phyloP scores from a whole-genome alignment of 768 basidiomycete genomes.

The Collybia sordida region DNA sequence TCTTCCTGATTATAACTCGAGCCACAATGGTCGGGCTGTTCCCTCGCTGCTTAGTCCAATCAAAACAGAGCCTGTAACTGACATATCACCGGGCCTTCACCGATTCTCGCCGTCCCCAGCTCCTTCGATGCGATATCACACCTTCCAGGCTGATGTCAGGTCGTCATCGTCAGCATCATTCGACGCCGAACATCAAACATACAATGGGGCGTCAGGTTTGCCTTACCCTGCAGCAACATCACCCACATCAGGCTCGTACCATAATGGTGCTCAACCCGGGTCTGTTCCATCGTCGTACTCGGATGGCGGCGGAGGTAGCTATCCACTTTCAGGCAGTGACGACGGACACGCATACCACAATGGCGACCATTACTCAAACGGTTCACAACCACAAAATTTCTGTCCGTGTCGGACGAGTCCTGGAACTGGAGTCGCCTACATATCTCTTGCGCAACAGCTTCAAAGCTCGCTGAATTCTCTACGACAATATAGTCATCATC shows the following conservation, averaged over 20 bases:
- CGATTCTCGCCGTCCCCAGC: slow-evolving; percentile 67
- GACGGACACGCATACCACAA: slow-evolving; percentile 34
- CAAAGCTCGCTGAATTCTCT: slow-evolving; percentile 55
- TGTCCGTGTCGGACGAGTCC: slow-evolving; percentile 69
- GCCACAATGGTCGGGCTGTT: slow-evolving; percentile 36
- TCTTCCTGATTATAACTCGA: slow-evolving; percentile 20
- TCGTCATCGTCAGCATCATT: slow-evolving; percentile 34
- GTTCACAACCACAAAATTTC: slow-evolving; percentile 35
- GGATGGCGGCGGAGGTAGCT: slow-evolving; percentile 33
- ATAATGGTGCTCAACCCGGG: slow-evolving; percentile 16
- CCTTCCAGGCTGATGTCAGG: slow-evolving; percentile 46
- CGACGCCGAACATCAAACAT: slow-evolving; percentile 32
- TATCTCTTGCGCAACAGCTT: slow-evolving; percentile 63
- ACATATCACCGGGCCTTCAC: slow-evolving; percentile 56
- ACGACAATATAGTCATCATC: slow-evolving; percentile 62
- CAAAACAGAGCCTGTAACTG: slow-evolving; percentile 62
- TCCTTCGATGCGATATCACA: slow-evolving; percentile 54
- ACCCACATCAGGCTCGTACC: slow-evolving; percentile 23
- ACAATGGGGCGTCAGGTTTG: slow-evolving; percentile 16
- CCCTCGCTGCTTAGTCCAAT: slow-evolving; percentile 57
- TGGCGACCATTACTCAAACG: slow-evolving; percentile 32
- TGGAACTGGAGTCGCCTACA: slow-evolving; percentile 55
- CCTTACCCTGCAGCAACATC: slow-evolving; percentile 24
- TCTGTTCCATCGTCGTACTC: slow-evolving; percentile 36
- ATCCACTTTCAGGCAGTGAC: slow-evolving; percentile 37